Percentiles rank a stretch among this genome's conserved stretches.
These are phyloP conservation scores for Avicennia marina DNA, from an alignment of 257 asterid species.

Conservation along the genomic window DNA sequence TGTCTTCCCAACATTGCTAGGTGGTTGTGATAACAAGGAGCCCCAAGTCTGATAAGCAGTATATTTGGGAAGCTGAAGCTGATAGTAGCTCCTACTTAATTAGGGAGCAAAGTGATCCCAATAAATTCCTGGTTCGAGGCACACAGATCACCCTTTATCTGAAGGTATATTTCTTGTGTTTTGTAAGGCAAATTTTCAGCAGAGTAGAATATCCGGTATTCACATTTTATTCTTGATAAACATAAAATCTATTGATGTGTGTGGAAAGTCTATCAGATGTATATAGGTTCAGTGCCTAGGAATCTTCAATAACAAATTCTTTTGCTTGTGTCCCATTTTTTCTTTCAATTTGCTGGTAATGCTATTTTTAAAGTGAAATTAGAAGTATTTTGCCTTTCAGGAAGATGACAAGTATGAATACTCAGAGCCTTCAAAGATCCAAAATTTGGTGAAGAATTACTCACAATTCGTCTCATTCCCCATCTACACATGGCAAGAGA, in stretches of 20 bases:
- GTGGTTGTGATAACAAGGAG: conserved; percentile 93
- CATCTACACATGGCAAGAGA: conserved; percentile 90
- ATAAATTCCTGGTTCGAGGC: conserved; percentile 63
- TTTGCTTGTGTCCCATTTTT: background rate
- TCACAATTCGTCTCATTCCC: conserved; percentile 96
- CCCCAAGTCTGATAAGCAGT: conserved; percentile 93
- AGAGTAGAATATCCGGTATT: no score
- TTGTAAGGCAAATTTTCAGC: no score
- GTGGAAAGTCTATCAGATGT: no score
- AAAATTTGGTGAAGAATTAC: conserved; percentile 88
- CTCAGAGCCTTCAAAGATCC: conserved; percentile 79
- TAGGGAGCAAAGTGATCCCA: conserved; percentile 80
- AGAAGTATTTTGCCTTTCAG: conserved; percentile 32
- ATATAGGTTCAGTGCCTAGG: no score
- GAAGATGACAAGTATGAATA: conserved; percentile 93
- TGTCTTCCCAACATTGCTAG: conserved; percentile 29
- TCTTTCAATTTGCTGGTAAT: background rate
- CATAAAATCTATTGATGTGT: no score
- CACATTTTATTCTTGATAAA: no score
- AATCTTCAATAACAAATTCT: no score
- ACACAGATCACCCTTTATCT: conserved; percentile 91
- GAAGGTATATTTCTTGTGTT: conserved; percentile 43
- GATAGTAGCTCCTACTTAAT: conserved; percentile 83
- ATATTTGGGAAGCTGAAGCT: conserved; percentile 87
- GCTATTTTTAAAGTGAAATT: background rate